A percentile compares a stretch with the other conserved stretches of the same genome.
These are phyloP conservation scores for Aspergillus hancockii DNA, from an alignment of 495 filamentous ascomycete genomes.

Conservation along the genomic window DNA sequence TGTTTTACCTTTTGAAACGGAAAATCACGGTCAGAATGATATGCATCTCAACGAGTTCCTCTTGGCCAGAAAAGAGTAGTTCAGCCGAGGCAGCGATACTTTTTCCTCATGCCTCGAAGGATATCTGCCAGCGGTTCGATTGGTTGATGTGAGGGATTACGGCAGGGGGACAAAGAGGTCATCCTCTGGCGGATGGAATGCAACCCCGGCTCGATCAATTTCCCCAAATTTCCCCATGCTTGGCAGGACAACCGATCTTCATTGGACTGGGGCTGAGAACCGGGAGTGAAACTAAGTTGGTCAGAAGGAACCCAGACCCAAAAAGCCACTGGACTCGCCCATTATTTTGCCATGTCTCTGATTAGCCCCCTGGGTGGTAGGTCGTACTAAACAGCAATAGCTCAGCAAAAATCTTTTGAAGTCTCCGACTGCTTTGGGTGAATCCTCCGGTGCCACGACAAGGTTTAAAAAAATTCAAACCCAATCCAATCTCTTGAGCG, in stretches of 20 bases:
- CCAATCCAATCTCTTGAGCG: neutral
- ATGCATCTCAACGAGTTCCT: neutral
- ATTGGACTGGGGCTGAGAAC: conserved; percentile 16
- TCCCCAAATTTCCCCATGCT: conserved; percentile 25
- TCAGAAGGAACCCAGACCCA: neutral
- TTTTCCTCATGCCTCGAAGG: neutral
- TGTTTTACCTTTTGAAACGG: too few relatives aligned
- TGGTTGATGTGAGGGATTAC: neutral
- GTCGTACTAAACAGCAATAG: neutral
- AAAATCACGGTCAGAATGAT: too few relatives aligned
- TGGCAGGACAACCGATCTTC: conserved; percentile 6
- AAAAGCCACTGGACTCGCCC: neutral
- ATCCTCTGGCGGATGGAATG: conserved; percentile 6
- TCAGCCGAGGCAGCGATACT: neutral
- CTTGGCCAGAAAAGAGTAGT: neutral
- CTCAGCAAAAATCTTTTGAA: neutral
- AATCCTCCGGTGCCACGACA: conserved; percentile 12
- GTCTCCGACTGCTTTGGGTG: conserved; percentile 1
- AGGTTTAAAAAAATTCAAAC: neutral
- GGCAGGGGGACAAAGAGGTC: neutral
- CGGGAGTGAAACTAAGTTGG: conserved; percentile 6
- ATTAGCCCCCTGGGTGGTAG: neutral
- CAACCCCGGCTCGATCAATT: conserved; percentile 5
- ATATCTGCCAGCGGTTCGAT: neutral
- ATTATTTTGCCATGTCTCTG: neutral